Conservation (phyloP, 306 rosid genomes). For the Vigna mungo region DNA sequence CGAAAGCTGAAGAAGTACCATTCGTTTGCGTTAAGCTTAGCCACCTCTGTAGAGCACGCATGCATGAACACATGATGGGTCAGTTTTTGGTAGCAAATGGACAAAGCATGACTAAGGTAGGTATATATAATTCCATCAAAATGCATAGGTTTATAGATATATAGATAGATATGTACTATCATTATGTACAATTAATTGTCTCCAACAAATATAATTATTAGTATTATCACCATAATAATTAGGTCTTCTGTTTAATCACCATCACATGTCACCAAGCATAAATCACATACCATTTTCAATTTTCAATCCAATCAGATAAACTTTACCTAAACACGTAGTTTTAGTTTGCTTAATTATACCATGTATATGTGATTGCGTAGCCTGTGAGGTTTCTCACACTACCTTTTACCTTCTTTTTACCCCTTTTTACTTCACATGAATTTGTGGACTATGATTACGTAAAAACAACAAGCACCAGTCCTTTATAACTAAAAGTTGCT, state of each 20-base stretch:
- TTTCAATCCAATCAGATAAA: constrained; percentile 34
- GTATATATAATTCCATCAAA: not conserved
- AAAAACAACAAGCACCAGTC: constrained; percentile 28
- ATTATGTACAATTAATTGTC: constrained; percentile 21
- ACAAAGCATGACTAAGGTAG: constrained; percentile 34
- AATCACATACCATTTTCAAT: constrained; percentile 36
- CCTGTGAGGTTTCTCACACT: not conserved
- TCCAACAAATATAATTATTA: not conserved
- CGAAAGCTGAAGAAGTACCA: constrained; percentile 99
- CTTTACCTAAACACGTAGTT: constrained; percentile 9
- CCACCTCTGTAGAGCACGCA: constrained; percentile 67
- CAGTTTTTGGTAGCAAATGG: constrained; percentile 29
- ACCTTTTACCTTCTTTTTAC: not conserved
- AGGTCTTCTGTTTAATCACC: constrained; percentile 37
- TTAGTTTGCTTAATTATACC: constrained; percentile 13
- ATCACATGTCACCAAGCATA: constrained; percentile 46
- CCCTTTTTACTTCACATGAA: not conserved
- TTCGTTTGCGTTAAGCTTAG: constrained; percentile 87
- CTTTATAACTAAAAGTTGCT: not conserved
- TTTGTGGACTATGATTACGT: constrained; percentile 27
- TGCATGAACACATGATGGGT: constrained; percentile 40
- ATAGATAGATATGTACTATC: not conserved
- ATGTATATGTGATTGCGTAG: constrained; percentile 1
- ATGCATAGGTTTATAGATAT: not conserved
- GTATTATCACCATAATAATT: constrained; percentile 32